Evolutionary conservation across 768 basidiomycete species (phyloP).

Genomic region (Agrocybe praecox): DNA sequence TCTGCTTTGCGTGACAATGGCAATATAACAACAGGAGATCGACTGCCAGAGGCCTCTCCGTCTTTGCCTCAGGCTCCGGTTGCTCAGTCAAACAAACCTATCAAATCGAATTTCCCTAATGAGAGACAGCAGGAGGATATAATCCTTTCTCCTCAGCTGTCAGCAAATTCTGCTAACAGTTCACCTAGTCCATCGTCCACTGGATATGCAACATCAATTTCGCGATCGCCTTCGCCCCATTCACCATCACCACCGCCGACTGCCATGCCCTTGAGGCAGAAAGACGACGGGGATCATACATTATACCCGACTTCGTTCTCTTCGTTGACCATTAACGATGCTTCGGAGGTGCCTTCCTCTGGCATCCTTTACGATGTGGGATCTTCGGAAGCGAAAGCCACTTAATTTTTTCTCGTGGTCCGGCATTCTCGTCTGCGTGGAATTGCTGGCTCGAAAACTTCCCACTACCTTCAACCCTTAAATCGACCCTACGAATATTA

Average conservation of each 20-base stretch:
- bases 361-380: slow-evolving; percentile 10
- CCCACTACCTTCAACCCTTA: not conserved
- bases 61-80: not conserved
- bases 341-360: not conserved
- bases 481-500: too few species aligned
- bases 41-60: not conserved
- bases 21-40: slow-evolving; percentile 21
- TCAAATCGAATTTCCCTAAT: not conserved
- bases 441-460: not conserved
- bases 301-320: slow-evolving; percentile 19
- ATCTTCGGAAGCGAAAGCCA: slow-evolving; percentile 9
- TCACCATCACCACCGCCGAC: slow-evolving; percentile 34
- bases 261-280: slow-evolving; percentile 27
- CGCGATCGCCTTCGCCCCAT: slow-evolving; percentile 49
- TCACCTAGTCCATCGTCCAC: slow-evolving; percentile 63
- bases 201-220: slow-evolving; percentile 55
- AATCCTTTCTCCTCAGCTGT: slow-evolving; percentile 16
- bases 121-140: slow-evolving; percentile 1
- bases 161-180: slow-evolving; percentile 45
- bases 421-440: not conserved
- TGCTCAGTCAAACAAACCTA: not conserved
- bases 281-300: slow-evolving; percentile 5
- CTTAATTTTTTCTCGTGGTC: not conserved
- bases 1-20: slow-evolving; percentile 19
- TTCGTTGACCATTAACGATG: slow-evolving; percentile 10